Evolutionary conservation across 306 rosid species (phyloP).

Genomic region (Vicia villosa): DNA sequence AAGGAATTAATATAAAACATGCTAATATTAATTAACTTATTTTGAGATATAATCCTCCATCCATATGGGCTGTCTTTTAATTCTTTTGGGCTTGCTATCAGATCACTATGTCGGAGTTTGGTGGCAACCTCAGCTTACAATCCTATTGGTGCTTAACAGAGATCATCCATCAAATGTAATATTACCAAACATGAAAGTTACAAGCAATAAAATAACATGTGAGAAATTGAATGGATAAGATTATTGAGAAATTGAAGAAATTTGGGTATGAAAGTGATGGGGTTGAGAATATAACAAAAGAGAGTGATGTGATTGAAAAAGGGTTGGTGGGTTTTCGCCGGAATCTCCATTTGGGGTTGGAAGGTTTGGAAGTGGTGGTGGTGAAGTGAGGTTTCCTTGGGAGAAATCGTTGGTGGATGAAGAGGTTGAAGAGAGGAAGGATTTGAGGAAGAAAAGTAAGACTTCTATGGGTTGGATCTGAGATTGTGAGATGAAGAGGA

Average conservation of each 20-base stretch:
- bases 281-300: constrained; percentile 27
- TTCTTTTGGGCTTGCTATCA: no score
- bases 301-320: constrained; percentile 63
- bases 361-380: constrained; percentile 64
- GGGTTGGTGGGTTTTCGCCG: constrained; percentile 90
- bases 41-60: no score
- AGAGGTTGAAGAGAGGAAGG: constrained; percentile 43
- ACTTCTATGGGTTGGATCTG: constrained; percentile 76
- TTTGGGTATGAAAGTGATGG: constrained; percentile 69
- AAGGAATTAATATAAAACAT: no score
- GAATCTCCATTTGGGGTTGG: constrained; percentile 73
- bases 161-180: constrained; percentile 35
- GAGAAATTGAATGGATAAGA: constrained; percentile 66
- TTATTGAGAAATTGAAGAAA: constrained; percentile 81
- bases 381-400: constrained; percentile 84
- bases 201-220: background rate
- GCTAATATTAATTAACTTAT: no score
- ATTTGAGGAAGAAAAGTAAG: constrained; percentile 49
- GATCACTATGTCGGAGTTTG: constrained; percentile 48
- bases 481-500: constrained; percentile 95
- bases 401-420: constrained; percentile 61
- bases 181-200: constrained; percentile 33
- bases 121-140: constrained; percentile 13
- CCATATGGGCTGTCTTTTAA: no score
- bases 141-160: constrained; percentile 53